A percentile compares a stretch with the other conserved stretches of the same genome.
Conservation (phyloP, 2,329 filamentous ascomycete genomes). For the Trichoderma brevicompactum region DNA sequence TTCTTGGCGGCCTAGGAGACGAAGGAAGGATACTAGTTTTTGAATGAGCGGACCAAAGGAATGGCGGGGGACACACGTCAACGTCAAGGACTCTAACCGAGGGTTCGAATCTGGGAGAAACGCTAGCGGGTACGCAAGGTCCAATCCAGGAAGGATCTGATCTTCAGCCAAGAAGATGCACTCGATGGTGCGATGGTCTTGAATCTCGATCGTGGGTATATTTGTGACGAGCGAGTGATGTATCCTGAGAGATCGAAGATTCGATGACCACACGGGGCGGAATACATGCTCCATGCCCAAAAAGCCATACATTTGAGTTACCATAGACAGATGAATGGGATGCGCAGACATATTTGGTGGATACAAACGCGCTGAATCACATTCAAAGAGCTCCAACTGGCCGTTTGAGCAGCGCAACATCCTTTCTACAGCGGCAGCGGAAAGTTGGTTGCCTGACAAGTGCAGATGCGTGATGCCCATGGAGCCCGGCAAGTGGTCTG, state of each 20-base stretch:
- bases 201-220: constrained; percentile 51
- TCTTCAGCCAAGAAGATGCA: constrained; percentile 52
- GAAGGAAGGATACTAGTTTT: constrained; percentile 54
- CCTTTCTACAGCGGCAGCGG: constrained; percentile 47
- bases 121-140: constrained; percentile 52
- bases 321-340: constrained; percentile 37
- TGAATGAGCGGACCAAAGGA: constrained; percentile 56
- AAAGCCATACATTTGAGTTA: constrained; percentile 48
- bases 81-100: constrained; percentile 55
- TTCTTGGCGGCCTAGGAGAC: constrained; percentile 55
- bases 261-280: constrained; percentile 57
- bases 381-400: constrained; percentile 58
- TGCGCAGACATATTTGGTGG: constrained; percentile 25
- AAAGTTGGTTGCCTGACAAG: constrained; percentile 56
- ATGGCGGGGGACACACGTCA: constrained; percentile 59
- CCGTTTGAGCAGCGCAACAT: constrained; percentile 51
- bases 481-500: constrained; percentile 32
- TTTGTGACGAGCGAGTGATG: constrained; percentile 66
- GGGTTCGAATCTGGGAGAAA: constrained; percentile 62
- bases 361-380: constrained; percentile 48
- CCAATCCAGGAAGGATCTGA: constrained; percentile 47
- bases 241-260: constrained; percentile 56
- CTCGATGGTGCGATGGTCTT: constrained; percentile 44
- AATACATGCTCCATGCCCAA: constrained; percentile 53
- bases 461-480: constrained; percentile 57